Evolutionary conservation across 179 eudicot genomes (phyloP).

Genomic region (Amaranthus tricolor): DNA sequence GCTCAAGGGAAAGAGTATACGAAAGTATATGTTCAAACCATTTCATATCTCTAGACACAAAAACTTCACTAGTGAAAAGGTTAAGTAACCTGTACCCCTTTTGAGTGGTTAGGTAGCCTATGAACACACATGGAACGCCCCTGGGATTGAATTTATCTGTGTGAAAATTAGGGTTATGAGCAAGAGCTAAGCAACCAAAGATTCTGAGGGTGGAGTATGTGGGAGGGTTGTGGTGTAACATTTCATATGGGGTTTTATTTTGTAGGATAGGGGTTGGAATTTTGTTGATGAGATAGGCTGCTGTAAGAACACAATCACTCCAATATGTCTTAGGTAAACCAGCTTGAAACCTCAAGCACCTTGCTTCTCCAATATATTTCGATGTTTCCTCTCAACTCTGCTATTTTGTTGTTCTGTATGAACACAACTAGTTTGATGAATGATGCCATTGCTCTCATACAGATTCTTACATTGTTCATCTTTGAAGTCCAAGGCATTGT

Average conservation of each 20-base stretch:
- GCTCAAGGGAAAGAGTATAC: background rate
- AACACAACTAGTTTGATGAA: too few relatives aligned
- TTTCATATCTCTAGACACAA: background rate
- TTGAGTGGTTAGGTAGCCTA: background rate
- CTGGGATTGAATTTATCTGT: background rate
- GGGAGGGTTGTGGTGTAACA: background rate
- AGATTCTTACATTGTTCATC: background rate
- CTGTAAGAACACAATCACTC: background rate
- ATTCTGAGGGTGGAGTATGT: background rate
- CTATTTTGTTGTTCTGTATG: background rate
- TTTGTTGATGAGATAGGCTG: background rate
- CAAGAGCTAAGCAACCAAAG: background rate
- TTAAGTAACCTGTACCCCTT: background rate
- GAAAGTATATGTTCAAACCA: background rate
- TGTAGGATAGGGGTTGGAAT: background rate
- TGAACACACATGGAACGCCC: background rate
- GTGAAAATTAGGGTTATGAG: background rate
- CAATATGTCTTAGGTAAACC: background rate
- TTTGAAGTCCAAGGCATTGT: background rate
- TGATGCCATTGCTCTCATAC: background rate
- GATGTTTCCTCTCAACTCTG: background rate
- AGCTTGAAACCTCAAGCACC: background rate
- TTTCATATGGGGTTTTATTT: conserved; percentile 6
- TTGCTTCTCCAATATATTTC: background rate
- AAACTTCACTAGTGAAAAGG: background rate